A percentile compares a stretch with the other conserved stretches of the same genome.
phyloP scores from a whole-genome alignment of 371 early-diverging fungal genomes.

The Nematocida displodere region DNA sequence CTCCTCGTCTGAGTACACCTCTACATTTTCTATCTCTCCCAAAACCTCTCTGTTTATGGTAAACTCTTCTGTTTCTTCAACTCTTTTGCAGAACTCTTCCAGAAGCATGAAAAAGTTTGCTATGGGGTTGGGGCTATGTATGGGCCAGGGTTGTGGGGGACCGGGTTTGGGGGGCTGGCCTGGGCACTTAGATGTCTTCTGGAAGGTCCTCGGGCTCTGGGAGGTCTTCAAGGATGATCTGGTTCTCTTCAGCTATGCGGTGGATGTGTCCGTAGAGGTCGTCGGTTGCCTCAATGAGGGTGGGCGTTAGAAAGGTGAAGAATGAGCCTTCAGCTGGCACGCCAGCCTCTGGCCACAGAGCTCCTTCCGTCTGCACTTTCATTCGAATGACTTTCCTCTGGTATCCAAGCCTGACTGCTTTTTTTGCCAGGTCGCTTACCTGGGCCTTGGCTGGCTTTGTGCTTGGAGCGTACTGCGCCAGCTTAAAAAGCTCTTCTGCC shows the following conservation, averaged over 20 bases:
- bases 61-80: conserved; percentile 39
- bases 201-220: too few species aligned
- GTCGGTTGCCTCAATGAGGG: conserved; percentile 16
- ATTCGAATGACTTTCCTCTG: conserved; percentile 46
- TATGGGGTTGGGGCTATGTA: too few species aligned
- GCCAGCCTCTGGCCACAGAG: background rate
- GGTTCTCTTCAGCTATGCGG: conserved; percentile 4
- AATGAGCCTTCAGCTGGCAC: conserved; percentile 24
- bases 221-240: conserved; percentile 2
- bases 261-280: conserved; percentile 39
- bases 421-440: conserved; percentile 54
- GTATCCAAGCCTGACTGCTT: conserved; percentile 55
- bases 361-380: conserved; percentile 1
- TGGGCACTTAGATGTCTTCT: too few species aligned
- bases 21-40: background rate
- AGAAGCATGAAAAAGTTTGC: conserved; percentile 31
- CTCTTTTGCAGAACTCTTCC: conserved; percentile 14
- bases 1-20: background rate
- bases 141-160: too few species aligned
- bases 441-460: conserved; percentile 53
- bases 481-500: conserved; percentile 42
- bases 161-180: too few species aligned
- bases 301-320: background rate
- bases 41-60: background rate
- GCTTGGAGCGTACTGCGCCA: conserved; percentile 26